These are phyloP conservation scores for Sporothrix mexicana DNA, from an alignment of 2,329 filamentous ascomycete genomes.

Conservation along the genomic window DNA sequence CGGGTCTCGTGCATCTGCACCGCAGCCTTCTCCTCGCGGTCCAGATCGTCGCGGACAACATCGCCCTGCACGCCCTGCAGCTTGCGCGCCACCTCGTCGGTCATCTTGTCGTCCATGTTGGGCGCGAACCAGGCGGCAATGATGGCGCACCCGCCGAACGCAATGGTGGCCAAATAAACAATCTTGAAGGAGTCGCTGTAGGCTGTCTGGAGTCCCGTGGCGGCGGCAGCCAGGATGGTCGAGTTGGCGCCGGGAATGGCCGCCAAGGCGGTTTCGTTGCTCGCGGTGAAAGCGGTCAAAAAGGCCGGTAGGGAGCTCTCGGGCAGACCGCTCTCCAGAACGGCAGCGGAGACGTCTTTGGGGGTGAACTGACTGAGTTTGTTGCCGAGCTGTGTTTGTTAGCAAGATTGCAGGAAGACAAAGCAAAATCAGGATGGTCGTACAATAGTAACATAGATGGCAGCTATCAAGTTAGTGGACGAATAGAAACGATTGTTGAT, in stretches of 20 bases:
- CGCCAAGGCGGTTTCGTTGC: slow-evolving; percentile 43
- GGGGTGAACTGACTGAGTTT: slow-evolving; percentile 39
- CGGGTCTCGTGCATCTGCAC: slow-evolving; percentile 9
- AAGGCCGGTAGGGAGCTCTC: background rate
- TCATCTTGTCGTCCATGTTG: slow-evolving; percentile 24
- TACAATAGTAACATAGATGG: slow-evolving; percentile 18
- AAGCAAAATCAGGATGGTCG: too few relatives aligned
- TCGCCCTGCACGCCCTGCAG: slow-evolving; percentile 21
- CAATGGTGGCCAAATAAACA: slow-evolving; percentile 29
- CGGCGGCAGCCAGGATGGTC: slow-evolving; percentile 6
- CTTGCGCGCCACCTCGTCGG: slow-evolving; percentile 27
- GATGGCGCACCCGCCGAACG: slow-evolving; percentile 26
- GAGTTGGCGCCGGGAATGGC: background rate
- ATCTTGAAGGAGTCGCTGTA: slow-evolving; percentile 24
- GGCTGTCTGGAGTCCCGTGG: background rate
- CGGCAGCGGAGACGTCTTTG: slow-evolving; percentile 43
- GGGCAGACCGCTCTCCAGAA: slow-evolving; percentile 29
- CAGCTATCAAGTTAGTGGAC: background rate
- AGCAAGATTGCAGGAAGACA: too few relatives aligned
- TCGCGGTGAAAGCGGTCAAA: background rate
- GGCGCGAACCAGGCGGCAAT: slow-evolving; percentile 15
- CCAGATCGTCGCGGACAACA: slow-evolving; percentile 35
- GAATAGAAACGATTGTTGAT: too few relatives aligned
- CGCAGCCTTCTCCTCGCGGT: slow-evolving; percentile 42
- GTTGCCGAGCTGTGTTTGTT: background rate